Evolutionary conservation across 2,329 filamentous ascomycete species (phyloP).

Genomic region (Ascosphaera apis): DNA sequence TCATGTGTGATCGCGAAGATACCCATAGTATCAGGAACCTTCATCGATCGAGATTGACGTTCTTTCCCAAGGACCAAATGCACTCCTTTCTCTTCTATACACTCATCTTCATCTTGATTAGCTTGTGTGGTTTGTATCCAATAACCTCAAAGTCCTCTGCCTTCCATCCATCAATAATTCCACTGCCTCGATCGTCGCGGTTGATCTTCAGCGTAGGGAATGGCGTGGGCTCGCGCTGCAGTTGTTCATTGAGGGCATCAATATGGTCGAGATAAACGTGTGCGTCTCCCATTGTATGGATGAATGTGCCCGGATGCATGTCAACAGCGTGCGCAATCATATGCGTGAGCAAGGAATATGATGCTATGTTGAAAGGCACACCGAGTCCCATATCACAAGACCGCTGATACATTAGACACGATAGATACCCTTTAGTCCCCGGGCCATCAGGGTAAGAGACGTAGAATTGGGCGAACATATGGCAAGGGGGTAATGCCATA

Average conservation of each 20-base stretch:
- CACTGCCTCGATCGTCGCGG: conserved; percentile 43
- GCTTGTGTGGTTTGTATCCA: conserved; percentile 76
- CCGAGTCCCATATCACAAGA: conserved; percentile 94
- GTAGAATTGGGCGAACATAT: conserved; percentile 97
- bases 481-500: conserved; percentile 86
- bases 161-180: conserved; percentile 85
- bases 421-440: conserved; percentile 40
- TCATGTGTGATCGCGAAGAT: background rate
- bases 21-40: too few relatives aligned
- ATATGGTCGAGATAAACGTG: conserved; percentile 89
- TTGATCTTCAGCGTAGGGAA: conserved; percentile 62
- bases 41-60: too few relatives aligned
- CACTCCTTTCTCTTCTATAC: conserved; percentile 39
- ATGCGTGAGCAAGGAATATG: conserved; percentile 79
- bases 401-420: conserved; percentile 80
- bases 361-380: conserved; percentile 94
- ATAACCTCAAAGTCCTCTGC: conserved; percentile 68
- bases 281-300: conserved; percentile 95
- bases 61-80: too few relatives aligned
- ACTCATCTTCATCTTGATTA: conserved; percentile 97
- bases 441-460: conserved; percentile 44
- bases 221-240: conserved; percentile 53
- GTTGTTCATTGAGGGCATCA: conserved; percentile 60
- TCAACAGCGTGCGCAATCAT: conserved; percentile 81
- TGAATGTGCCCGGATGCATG: conserved; percentile 63